phyloP scores from a whole-genome alignment of 257 asterid genomes.

The Pogostemon cablin region DNA sequence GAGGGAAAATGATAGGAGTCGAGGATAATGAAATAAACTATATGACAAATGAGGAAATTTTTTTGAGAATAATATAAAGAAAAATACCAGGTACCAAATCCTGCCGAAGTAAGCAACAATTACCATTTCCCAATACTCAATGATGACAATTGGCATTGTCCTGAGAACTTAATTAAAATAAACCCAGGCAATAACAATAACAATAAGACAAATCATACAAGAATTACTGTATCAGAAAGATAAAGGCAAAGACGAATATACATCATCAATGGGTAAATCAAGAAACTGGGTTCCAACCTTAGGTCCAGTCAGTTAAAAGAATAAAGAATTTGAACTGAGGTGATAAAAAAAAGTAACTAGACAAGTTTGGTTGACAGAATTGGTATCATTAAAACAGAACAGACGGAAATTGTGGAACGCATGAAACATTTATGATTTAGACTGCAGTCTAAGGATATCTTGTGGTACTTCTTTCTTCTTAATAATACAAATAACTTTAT shows the following conservation, averaged over 20 bases:
- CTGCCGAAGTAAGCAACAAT: too few species aligned
- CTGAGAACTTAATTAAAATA: too few species aligned
- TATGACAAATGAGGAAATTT: too few species aligned
- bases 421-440: not conserved
- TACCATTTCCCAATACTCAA: too few species aligned
- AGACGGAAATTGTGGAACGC: not conserved
- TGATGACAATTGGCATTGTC: too few species aligned
- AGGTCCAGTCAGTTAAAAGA: not conserved
- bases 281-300: not conserved
- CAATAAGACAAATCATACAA: too few species aligned
- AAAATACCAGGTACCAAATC: too few species aligned
- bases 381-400: not conserved
- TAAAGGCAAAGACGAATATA: not conserved
- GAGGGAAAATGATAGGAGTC: too few species aligned
- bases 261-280: not conserved
- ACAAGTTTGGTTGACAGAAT: not conserved
- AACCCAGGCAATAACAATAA: too few species aligned
- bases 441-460: not conserved
- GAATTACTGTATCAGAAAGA: not conserved
- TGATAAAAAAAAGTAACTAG: not conserved
- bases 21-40: too few species aligned
- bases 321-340: not conserved
- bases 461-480: not conserved
- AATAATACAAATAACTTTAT: not conserved
- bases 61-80: too few species aligned